These are phyloP conservation scores for Edaphochlamys debaryana DNA, from an alignment of 139 green algal genomes.

Conservation along the genomic window DNA sequence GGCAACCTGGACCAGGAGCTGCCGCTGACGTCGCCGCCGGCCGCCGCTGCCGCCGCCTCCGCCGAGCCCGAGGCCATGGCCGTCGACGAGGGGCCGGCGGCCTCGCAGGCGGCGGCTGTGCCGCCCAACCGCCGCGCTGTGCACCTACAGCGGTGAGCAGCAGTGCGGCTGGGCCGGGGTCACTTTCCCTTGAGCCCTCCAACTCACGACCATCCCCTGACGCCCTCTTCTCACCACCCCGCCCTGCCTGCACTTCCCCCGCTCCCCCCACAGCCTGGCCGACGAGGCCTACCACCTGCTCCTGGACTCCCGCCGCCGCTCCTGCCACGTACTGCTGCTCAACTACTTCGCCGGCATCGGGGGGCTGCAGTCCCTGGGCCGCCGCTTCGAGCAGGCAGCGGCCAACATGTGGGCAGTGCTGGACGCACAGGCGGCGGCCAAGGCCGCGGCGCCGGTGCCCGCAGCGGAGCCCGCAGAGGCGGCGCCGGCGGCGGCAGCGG, in stretches of 20 bases:
- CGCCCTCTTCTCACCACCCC: neutral
- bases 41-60: neutral
- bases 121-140: conserved; percentile 24
- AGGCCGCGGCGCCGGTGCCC: neutral
- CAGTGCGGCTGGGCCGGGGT: no score
- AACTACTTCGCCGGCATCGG: conserved; percentile 75
- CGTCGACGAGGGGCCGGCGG: conserved; percentile 13
- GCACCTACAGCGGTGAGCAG: conserved; percentile 30
- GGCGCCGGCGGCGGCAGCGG: neutral
- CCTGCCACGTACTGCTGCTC: conserved; percentile 85
- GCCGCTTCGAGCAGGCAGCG: conserved; percentile 37
- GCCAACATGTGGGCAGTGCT: conserved; percentile 41
- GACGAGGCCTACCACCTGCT: conserved; percentile 79
- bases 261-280: conserved; percentile 56
- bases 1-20: conserved; percentile 63
- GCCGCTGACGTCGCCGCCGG: conserved; percentile 24
- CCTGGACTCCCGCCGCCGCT: conserved; percentile 81
- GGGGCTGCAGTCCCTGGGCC: conserved; percentile 35
- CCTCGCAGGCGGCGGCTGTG: neutral
- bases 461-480: neutral
- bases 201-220: no score
- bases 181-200: no score
- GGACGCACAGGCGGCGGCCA: conserved; percentile 12
- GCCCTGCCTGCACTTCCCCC: neutral
- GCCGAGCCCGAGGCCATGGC: conserved; percentile 7